Evolutionary conservation across 805 yeast species (phyloP), one percentile per base, ranked within the genome.

Genomic region (Vanderwaltozyma polyspora): DNA sequence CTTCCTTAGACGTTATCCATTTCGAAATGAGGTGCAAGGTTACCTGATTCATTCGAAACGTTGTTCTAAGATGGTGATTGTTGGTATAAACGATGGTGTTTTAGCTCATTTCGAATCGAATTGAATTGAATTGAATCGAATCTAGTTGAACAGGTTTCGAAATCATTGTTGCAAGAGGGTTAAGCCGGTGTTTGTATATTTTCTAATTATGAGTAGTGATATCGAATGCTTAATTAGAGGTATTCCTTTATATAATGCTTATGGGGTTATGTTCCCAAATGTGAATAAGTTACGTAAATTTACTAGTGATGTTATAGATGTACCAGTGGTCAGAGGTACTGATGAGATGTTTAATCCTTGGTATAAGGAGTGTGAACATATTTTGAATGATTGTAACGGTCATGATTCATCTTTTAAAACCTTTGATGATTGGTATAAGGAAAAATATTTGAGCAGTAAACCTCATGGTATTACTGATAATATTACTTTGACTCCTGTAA

Each of bases 381-480:
- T 45, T 12, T 31, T 37, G n/a, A 29, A 37, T 13, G 37, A 40
- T 6, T 39, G 46, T 22, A 35, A 45, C 4, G 21, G 14, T 7
- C 49, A 48, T 30, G 45, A 39, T 15, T 31, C 28, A 3, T 23
- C 38, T 9, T 33, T 36, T 3, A 25, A 31, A 14, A 25, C 36
- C 13, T 55, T 52, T 32, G 51, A 52, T 14, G 19, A 38, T 9
- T 53, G 55, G 55, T 55, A 49, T 29, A 28, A 38, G 5, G 38
- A 40, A 15, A 35, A 34, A 5, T 55, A 44, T 31, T 28, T 52
- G 32, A 42, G 41, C 21, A 48, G 42, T 26, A 52, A 51, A 33
- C 60, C 60, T 16, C 55, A 52, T 3, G 57, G 60, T 3, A 43
- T 55, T 39, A 34, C 38, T 2, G 47, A 38, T 1, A 41, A 34